Evolutionary conservation across 306 rosid genomes (phyloP).

Genomic region (Cyamopsis tetragonoloba): DNA sequence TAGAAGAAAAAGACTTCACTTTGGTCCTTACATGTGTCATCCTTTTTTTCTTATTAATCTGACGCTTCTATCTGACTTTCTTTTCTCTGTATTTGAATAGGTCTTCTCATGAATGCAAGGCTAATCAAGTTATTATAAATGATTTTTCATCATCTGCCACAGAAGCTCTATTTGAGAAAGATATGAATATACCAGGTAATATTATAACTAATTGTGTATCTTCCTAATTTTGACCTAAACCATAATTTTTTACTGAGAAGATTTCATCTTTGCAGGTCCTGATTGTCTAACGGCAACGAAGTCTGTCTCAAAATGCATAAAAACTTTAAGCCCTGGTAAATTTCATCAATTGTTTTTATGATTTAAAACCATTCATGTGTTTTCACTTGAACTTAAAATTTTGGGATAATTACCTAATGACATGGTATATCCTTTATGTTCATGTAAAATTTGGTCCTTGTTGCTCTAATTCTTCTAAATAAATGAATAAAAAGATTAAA

Average conservation of each 20-base stretch:
- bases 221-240: not conserved
- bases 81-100: slow-evolving; percentile 27
- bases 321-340: slow-evolving; percentile 72
- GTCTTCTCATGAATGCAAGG: slow-evolving; percentile 39
- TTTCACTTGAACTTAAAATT: not conserved
- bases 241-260: not conserved
- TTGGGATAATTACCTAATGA: not conserved
- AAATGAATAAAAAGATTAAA: not conserved
- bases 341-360: not conserved
- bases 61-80: slow-evolving; percentile 6
- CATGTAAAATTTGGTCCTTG: not conserved
- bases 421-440: not conserved
- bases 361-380: not conserved
- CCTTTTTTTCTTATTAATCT: not conserved
- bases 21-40: too few relatives aligned
- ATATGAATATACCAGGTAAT: slow-evolving; percentile 42
- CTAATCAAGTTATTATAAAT: slow-evolving; percentile 45
- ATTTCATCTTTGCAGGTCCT: slow-evolving; percentile 38
- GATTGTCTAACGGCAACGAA: slow-evolving; percentile 49
- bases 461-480: not conserved
- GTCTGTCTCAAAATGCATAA: slow-evolving; percentile 58
- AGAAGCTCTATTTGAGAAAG: slow-evolving; percentile 53
- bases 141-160: slow-evolving; percentile 54
- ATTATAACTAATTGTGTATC: not conserved
- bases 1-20: too few relatives aligned